Evolutionary conservation across 306 rosid species (phyloP), one percentile per base, ranked within the genome.

Genomic region (Quercus bicolor): DNA sequence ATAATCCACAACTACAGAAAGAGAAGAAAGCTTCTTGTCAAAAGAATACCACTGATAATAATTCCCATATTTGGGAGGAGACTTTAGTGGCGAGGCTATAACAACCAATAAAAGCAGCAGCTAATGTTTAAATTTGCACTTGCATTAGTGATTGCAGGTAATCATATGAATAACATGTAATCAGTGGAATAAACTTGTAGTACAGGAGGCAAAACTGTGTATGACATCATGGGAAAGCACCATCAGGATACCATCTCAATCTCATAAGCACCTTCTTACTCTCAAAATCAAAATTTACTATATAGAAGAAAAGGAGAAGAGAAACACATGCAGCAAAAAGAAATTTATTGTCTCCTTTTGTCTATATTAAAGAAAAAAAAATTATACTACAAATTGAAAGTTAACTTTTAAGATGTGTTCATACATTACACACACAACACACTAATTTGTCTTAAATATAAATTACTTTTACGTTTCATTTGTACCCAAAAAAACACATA

Each of bases 1-100:
- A 95, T 76, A 95, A 88, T 72, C 99, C 99, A 78, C 99, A 95
- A 75, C 99, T 92, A 91, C 43, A 83, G 74, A 82, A 56, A 82
- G 59, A 75, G 69, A 40, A 69, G 19, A 75, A 31, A 33, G 72
- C 28, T 1, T 33, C 52, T 33, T 19, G 24, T 68, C 72, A 68
- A 68, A 34, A 19, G 26, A 65, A 16, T 15, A 33, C 24, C 68
- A 12, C 68, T 61, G 68, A 61, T 12, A 61, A 61, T 15, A 59
- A 21, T 26, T 59, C 65, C 65, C 65, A 23, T 11, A 59, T 16
- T 59, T 59, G 65, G 14, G 15, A 13, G 13, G 65, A 11, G 33
- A 33, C 29, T 62, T 62, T 28, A 62, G n/a, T 4, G 40, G 68
- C 1, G 29, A 61, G 34, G 40, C 37, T 61, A 26, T 28, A 28